These are phyloP conservation scores for Tulasnella sp. DNA, from an alignment of 768 basidiomycete genomes.

Conservation along the genomic window DNA sequence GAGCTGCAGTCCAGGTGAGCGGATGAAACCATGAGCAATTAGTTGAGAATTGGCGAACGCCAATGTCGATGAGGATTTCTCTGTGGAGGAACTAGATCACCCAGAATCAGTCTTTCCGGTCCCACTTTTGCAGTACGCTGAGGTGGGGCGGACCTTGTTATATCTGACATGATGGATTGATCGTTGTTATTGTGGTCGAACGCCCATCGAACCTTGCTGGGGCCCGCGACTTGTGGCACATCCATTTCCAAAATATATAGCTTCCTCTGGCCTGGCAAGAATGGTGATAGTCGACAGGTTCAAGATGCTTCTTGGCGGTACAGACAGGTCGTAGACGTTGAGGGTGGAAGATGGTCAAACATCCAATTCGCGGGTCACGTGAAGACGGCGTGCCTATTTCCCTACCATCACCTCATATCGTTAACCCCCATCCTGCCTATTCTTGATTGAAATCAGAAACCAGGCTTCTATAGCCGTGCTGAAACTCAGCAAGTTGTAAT, in stretches of 20 bases:
- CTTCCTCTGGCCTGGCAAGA: not conserved
- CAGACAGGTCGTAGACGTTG: not conserved
- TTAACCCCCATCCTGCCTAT: no score
- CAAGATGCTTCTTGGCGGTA: not conserved
- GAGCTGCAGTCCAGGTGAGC: slow-evolving; percentile 53
- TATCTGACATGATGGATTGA: not conserved
- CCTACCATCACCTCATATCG: no score
- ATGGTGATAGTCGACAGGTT: not conserved
- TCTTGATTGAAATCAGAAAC: no score
- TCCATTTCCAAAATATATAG: not conserved
- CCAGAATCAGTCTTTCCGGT: no score
- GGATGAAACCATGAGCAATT: slow-evolving; percentile 66
- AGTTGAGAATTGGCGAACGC: slow-evolving; percentile 69
- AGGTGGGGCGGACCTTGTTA: not conserved
- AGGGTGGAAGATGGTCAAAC: not conserved
- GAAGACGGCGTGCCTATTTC: no score
- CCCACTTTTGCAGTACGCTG: no score
- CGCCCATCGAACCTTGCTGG: slow-evolving; percentile 6
- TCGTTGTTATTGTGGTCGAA: slow-evolving; percentile 1
- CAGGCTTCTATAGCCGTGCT: no score
- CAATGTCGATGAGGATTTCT: slow-evolving; percentile 18
- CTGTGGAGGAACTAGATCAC: not conserved
- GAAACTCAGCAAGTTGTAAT: no score
- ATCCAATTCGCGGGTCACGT: not conserved
- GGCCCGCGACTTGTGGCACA: not conserved